Evolutionary conservation across 2,329 filamentous ascomycete genomes (phyloP), one percentile per base, ranked within the genome.

Genomic region (Sporothrix phasma): DNA sequence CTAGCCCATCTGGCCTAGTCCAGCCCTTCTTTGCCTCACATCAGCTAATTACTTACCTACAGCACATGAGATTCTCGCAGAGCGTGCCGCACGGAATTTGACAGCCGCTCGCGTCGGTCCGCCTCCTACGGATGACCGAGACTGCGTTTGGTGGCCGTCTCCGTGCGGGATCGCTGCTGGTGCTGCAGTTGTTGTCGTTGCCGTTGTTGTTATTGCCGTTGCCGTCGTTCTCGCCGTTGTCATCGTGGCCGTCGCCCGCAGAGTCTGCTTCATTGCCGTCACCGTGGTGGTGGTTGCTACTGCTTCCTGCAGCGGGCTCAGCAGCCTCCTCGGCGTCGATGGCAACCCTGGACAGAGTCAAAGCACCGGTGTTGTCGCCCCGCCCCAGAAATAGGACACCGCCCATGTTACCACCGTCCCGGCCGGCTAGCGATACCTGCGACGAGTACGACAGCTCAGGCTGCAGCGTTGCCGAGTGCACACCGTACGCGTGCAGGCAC

Each of bases 401-500:
- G 5, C 2, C 37, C 34, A 37, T 37, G 34, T 37, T 11, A 2
- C 11, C 34, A 10, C 17, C 3, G 26, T 6, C 2, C 13, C 19
- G n/a, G 26, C 49, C 58, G 22, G 58, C 17, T 34, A 62, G 29
- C 2, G 58, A 34, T 24, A 31, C 58, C 24, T 54, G 58, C 5
- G 61, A 58, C 37, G 49, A 34, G 10, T 43, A 49, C n/a, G 59
- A 51, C 26, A 74, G 66, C 71, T 90, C 88, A 0, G 88, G 88
- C 74, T 91, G 88, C 37, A 92, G 71, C 1, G 88, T 90, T 3
- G 79, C 80, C 13, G 85, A 88, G 72, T 91, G 86, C 66, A 92
- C 85, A 5, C 87, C 88, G 69, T 90, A 90, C 1, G 83, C 86
- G 69, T 89, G 87, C 45, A 92, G 79, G 71, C 87, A 90, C 71